Evolutionary conservation across 495 filamentous ascomycete genomes (phyloP).

Genomic region (Xylaria nigripes): DNA sequence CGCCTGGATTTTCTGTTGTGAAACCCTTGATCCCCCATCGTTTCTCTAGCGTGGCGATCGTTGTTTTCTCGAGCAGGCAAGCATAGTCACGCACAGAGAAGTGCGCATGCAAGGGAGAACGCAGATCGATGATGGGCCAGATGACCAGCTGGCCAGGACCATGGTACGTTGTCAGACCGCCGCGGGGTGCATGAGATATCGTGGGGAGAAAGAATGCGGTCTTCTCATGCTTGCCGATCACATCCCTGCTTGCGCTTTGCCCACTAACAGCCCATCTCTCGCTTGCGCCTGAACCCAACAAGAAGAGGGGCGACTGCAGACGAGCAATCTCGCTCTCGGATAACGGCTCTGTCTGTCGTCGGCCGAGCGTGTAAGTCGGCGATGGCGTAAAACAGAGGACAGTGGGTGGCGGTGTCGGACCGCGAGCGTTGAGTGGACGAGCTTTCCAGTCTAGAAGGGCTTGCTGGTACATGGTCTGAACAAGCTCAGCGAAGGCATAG

Average conservation of each 20-base stretch:
- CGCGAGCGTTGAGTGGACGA: conserved; percentile 3
- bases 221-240: conserved; percentile 26
- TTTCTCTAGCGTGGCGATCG: conserved; percentile 51
- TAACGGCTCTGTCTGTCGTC: conserved; percentile 59
- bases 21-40: conserved; percentile 50
- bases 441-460: conserved; percentile 42
- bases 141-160: conserved; percentile 87
- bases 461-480: conserved; percentile 36
- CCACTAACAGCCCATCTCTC: background rate
- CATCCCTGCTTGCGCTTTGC: conserved; percentile 31
- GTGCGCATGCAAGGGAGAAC: conserved; percentile 25
- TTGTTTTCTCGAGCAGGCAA: conserved; percentile 62
- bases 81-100: conserved; percentile 59
- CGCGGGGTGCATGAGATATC: conserved; percentile 63
- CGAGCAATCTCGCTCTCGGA: conserved; percentile 36
- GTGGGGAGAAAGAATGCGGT: conserved; percentile 39
- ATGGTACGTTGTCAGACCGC: conserved; percentile 91
- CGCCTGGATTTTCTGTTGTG: conserved; percentile 71
- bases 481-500: conserved; percentile 31
- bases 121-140: conserved; percentile 77
- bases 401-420: conserved; percentile 49
- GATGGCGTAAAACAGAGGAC: conserved; percentile 77
- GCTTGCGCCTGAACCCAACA: conserved; percentile 18
- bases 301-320: conserved; percentile 33
- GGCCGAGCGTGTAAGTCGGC: conserved; percentile 84